These are phyloP conservation scores for Kingdonia uniflora DNA, from an alignment of 164 flowering plant species.

Conservation along the genomic window DNA sequence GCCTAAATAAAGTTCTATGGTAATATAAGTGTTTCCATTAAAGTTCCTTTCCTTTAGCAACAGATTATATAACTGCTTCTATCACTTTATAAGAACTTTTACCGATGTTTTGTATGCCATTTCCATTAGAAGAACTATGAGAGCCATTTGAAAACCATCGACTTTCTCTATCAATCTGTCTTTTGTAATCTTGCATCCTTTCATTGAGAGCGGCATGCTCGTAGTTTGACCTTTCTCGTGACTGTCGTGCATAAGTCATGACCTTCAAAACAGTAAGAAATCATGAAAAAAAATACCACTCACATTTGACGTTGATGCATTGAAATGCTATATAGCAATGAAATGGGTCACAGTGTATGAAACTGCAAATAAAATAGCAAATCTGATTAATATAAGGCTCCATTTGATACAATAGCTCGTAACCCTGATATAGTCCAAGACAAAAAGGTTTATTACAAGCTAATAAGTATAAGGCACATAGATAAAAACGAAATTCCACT, in stretches of 20 bases:
- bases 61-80: conserved; percentile 62
- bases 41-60: conserved; percentile 83
- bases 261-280: conserved; percentile 40
- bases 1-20: too few species aligned
- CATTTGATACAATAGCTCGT: conserved; percentile 96
- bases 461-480: conserved; percentile 4
- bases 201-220: conserved; percentile 89
- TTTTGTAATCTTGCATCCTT: conserved; percentile 85
- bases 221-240: conserved; percentile 86
- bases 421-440: conserved; percentile 46
- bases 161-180: conserved; percentile 85
- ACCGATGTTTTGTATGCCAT: conserved; percentile 32
- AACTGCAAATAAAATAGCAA: conserved; percentile 7
- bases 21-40: too few species aligned
- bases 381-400: conserved; percentile 99
- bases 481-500: neutral
- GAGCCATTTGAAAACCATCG: conserved; percentile 59
- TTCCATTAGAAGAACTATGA: conserved; percentile 48
- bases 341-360: too few species aligned
- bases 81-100: conserved; percentile 47
- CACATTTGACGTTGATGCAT: too few species aligned
- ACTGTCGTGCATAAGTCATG: conserved; percentile 86
- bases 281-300: too few species aligned
- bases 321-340: too few species aligned
- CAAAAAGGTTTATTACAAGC: conserved; percentile 5